Conservation (phyloP, 2,329 filamentous ascomycete genomes). For the Colletotrichum abscissum region DNA sequence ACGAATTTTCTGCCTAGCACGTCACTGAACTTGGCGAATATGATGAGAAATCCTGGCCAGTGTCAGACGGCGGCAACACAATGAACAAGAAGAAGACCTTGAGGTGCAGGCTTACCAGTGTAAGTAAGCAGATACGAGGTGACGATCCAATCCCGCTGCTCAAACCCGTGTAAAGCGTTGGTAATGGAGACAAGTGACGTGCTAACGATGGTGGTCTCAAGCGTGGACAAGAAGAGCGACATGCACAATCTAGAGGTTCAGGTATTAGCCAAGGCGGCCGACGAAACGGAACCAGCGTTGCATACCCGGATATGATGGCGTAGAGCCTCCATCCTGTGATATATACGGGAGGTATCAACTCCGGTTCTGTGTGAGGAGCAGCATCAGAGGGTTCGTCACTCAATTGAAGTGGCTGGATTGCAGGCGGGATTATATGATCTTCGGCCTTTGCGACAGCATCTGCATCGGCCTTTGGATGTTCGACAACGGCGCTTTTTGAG, state of each 20-base stretch:
- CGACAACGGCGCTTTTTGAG: not conserved
- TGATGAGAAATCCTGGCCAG: constrained; percentile 50
- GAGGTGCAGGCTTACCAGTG: constrained; percentile 46
- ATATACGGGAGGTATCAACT: not conserved
- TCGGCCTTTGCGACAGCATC: constrained; percentile 7
- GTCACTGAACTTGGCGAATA: constrained; percentile 57
- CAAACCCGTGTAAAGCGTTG: constrained; percentile 49
- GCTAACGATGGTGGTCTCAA: constrained; percentile 62
- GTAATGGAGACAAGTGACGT: constrained; percentile 59
- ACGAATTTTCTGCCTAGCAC: constrained; percentile 53
- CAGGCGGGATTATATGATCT: not conserved
- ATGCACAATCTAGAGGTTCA: not conserved
- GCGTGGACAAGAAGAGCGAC: constrained; percentile 53
- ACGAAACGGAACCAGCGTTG: not conserved
- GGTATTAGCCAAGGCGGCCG: not conserved
- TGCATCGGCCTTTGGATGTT: constrained; percentile 14
- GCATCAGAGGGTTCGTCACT: not conserved
- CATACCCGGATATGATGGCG: constrained; percentile 5
- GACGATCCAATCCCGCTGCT: constrained; percentile 54
- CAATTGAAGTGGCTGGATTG: not conserved
- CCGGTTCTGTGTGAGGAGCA: not conserved
- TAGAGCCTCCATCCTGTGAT: constrained; percentile 20
- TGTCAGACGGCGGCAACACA: not conserved
- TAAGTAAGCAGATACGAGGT: constrained; percentile 61
- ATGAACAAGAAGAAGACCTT: not conserved